phyloP scores from a whole-genome alignment of 805 yeast genomes.

The Candida multigemmis region DNA sequence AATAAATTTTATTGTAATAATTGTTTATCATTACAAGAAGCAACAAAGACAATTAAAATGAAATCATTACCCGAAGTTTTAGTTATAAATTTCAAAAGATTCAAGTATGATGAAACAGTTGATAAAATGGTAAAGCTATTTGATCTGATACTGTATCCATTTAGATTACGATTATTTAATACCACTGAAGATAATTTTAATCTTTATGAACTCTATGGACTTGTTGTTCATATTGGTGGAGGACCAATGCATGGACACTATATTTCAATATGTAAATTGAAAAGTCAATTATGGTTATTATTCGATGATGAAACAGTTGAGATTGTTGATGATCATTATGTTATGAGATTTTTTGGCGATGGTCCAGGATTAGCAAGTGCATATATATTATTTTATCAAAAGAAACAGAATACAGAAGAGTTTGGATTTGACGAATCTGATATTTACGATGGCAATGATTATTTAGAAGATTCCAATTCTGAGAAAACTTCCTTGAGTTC shows the following conservation, averaged over 20 bases:
- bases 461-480: too few relatives aligned
- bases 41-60: conserved; percentile 79
- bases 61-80: conserved; percentile 69
- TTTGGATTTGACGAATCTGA: conserved; percentile 24
- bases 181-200: conserved; percentile 39
- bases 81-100: conserved; percentile 81
- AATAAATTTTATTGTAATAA: conserved; percentile 91
- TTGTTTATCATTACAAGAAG: conserved; percentile 88
- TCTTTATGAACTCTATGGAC: conserved; percentile 72
- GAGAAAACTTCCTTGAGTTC: too few relatives aligned
- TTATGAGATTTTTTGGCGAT: conserved; percentile 80
- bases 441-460: conserved; percentile 26
- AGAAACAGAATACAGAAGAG: conserved; percentile 34
- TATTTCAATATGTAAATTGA: conserved; percentile 75
- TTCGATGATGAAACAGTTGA: conserved; percentile 96
- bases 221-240: conserved; percentile 92
- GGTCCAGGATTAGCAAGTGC: conserved; percentile 86
- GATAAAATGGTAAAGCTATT: conserved; percentile 80
- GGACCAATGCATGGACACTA: conserved; percentile 98
- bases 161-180: conserved; percentile 57
- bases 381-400: conserved; percentile 73
- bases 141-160: conserved; percentile 76
- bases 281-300: conserved; percentile 75
- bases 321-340: conserved; percentile 73
- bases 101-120: conserved; percentile 79